Percentiles rank a stretch among this genome's conserved stretches.
phyloP scores from a whole-genome alignment of 208 protist species.

The Trypanosoma congolense region DNA sequence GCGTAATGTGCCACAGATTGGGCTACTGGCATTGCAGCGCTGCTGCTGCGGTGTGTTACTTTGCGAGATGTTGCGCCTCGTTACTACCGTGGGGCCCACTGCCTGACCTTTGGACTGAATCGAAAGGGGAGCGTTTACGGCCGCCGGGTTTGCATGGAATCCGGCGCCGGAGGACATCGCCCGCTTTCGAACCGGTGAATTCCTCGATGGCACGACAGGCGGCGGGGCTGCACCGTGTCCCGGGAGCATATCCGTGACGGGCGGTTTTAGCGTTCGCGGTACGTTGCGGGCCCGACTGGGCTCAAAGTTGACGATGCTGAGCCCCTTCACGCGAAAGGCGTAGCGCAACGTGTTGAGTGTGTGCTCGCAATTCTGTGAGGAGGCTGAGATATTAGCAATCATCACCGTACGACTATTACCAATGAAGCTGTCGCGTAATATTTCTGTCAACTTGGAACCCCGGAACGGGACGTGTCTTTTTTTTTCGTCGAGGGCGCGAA shows the following conservation, averaged over 20 bases:
- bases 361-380: slow-evolving; percentile 86
- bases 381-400: slow-evolving; percentile 93
- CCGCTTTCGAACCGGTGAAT: not conserved
- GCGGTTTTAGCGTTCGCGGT: slow-evolving; percentile 23
- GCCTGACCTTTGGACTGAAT: not conserved
- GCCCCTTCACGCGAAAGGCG: slow-evolving; percentile 88
- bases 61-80: not conserved
- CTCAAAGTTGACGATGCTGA: slow-evolving; percentile 53
- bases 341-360: slow-evolving; percentile 98
- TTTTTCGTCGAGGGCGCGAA: slow-evolving; percentile 89
- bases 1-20: not conserved
- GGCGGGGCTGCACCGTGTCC: not conserved
- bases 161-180: not conserved
- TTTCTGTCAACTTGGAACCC: slow-evolving; percentile 94
- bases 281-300: slow-evolving; percentile 70
- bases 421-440: slow-evolving; percentile 93
- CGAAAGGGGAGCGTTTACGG: not conserved
- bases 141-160: not conserved
- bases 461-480: slow-evolving; percentile 94
- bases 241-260: not conserved
- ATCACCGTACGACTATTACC: slow-evolving; percentile 94
- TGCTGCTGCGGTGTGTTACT: not conserved
- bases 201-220: not conserved
- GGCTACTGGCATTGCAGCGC: not conserved
- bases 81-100: not conserved